A percentile compares a stretch with the other conserved stretches of the same genome.
phyloP scores from a whole-genome alignment of 139 green algal genomes.

The Tetradesmus lagerheimii region DNA sequence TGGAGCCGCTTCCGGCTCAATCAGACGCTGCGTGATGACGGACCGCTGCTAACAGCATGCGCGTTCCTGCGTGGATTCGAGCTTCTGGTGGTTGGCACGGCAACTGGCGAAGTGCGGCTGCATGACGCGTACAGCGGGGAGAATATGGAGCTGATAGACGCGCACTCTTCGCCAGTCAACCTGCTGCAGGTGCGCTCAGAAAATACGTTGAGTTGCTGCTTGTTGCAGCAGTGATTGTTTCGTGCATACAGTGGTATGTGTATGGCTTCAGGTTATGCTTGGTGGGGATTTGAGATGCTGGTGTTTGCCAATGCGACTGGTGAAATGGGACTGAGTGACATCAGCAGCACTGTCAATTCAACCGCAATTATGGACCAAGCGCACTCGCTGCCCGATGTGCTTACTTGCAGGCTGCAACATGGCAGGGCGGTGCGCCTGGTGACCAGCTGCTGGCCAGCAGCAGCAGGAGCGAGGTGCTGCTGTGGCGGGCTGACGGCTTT shows the following conservation, averaged over 20 bases:
- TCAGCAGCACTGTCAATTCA: too few relatives aligned
- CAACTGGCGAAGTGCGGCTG: conserved; percentile 48
- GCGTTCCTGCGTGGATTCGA: conserved; percentile 65
- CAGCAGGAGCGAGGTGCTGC: conserved; percentile 67
- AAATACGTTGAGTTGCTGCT: too few relatives aligned
- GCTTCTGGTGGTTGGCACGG: conserved; percentile 64
- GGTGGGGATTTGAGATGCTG: too few relatives aligned
- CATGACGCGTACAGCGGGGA: conserved; percentile 58
- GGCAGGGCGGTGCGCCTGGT: not conserved
- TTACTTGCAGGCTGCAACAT: not conserved
- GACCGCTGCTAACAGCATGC: conserved; percentile 54
- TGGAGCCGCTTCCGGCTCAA: conserved; percentile 76
- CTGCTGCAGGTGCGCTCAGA: conserved; percentile 51
- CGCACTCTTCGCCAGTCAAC: conserved; percentile 57
- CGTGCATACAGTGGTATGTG: too few relatives aligned
- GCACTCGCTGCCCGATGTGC: too few relatives aligned
- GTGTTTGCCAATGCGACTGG: too few relatives aligned
- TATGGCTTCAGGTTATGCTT: too few relatives aligned
- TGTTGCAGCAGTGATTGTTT: too few relatives aligned
- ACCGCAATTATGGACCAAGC: too few relatives aligned
- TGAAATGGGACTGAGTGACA: too few relatives aligned
- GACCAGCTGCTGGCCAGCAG: conserved; percentile 67
- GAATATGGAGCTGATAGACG: conserved; percentile 53
- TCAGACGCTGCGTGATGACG: conserved; percentile 68
- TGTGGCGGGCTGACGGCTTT: conserved; percentile 71